Evolutionary conservation across 139 green algal genomes (phyloP).

Genomic region (Auxenochlorella pyrenoidosa): DNA sequence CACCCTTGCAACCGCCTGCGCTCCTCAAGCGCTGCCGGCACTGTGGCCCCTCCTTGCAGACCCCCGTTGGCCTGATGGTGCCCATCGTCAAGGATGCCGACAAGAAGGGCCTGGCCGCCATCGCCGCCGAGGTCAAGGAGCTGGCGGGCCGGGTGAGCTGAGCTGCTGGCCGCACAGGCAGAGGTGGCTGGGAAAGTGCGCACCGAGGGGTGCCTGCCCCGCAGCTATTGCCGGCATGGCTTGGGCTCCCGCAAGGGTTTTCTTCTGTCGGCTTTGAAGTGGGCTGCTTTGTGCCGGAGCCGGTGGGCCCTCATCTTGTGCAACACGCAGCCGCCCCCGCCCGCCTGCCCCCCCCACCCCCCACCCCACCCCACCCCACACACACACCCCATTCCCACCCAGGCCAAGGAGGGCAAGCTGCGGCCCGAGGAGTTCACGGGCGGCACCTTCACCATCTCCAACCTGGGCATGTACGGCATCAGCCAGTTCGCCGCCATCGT

Average conservation of each 20-base stretch:
- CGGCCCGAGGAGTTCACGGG: constrained; percentile 87
- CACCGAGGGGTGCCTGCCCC: not conserved
- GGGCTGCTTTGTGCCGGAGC: too few relatives aligned
- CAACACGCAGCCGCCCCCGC: too few relatives aligned
- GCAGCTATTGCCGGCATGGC: too few relatives aligned
- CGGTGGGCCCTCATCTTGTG: too few relatives aligned
- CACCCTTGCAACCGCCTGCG: too few relatives aligned
- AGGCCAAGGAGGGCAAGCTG: constrained; percentile 91
- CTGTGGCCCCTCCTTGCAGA: constrained; percentile 70
- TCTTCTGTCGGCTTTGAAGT: too few relatives aligned
- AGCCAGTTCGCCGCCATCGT: constrained; percentile 96
- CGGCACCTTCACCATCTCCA: constrained; percentile 94
- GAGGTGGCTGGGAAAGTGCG: too few relatives aligned
- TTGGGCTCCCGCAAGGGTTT: too few relatives aligned
- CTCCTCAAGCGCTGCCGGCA: constrained; percentile 58
- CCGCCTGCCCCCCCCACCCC: not conserved
- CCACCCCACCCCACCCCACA: not conserved
- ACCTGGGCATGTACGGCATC: constrained; percentile 96
- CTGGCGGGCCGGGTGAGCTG: constrained; percentile 78
- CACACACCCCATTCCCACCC: not conserved
- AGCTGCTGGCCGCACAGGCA: too few relatives aligned
- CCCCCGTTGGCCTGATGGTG: constrained; percentile 90
- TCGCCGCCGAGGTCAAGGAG: constrained; percentile 74
- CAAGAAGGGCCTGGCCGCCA: constrained; percentile 73
- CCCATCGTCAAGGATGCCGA: constrained; percentile 85